These are phyloP conservation scores for Monosporascus ibericus DNA, from an alignment of 2,329 filamentous ascomycete genomes.

Conservation along the genomic window DNA sequence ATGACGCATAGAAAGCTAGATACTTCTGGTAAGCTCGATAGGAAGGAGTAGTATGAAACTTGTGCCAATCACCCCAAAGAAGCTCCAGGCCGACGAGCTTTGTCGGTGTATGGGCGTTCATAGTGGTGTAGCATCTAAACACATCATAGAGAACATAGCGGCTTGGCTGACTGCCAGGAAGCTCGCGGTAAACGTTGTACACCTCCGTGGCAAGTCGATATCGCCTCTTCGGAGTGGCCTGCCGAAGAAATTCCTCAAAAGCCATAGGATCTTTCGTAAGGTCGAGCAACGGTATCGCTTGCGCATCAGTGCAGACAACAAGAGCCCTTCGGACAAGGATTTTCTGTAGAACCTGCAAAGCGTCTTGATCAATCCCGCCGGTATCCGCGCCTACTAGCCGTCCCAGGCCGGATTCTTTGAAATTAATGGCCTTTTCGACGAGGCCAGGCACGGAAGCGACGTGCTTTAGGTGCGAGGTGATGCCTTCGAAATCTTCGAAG, in stretches of 20 bases:
- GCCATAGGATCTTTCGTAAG: conserved; percentile 30
- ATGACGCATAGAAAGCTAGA: conserved; percentile 41
- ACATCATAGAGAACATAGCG: conserved; percentile 35
- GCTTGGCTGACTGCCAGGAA: conserved; percentile 33
- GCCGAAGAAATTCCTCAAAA: conserved; percentile 39
- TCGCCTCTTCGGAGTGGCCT: conserved; percentile 21
- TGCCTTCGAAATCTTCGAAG: conserved; percentile 16
- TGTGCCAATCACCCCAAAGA: conserved; percentile 44
- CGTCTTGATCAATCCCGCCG: conserved; percentile 5
- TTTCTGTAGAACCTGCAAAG: conserved; percentile 17
- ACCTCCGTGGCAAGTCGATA: conserved; percentile 31
- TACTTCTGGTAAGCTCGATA: conserved; percentile 42
- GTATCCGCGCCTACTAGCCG: conserved; percentile 5
- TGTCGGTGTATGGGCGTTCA: conserved; percentile 30
- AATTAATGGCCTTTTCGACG: conserved; percentile 17
- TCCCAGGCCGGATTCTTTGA: conserved; percentile 6
- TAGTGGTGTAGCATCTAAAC: conserved; percentile 27
- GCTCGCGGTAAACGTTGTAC: conserved; percentile 39
- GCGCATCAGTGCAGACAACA: conserved; percentile 14
- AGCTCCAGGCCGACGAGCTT: conserved; percentile 37
- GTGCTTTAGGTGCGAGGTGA: conserved; percentile 17
- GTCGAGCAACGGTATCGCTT: conserved; percentile 33
- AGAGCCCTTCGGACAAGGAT: conserved; percentile 24
- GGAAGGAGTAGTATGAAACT: conserved; percentile 32
- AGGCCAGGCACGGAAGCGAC: conserved; percentile 18